Base-by-base conservation (phyloP, 179 eudicot species). In the Gypsophila paniculata region DNA sequence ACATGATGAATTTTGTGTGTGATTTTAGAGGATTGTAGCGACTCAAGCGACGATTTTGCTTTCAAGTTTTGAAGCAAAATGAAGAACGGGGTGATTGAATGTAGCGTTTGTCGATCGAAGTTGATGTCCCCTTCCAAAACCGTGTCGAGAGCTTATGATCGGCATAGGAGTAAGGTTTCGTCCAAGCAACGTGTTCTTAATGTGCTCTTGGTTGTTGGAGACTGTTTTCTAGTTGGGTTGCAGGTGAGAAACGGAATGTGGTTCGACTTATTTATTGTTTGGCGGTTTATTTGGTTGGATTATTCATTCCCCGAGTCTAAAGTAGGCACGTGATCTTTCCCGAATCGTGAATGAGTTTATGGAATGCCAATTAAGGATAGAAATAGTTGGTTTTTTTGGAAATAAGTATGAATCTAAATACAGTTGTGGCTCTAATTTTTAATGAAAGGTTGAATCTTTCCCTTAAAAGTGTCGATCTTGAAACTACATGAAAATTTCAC, bases 71-170 rank as follows among this genome's bases (percentile, higher is more conserved):
- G 59, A 75, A 67, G 66, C 18, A 68, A 61, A 49, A 90, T 90
- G 91, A 85, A 88, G 86, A 86, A 86, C 80, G 97, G 98, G 71
- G 76, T 84, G 85, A 70, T 89, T 79, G 97, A 94, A 80, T 94
- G 99, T 82, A 91, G 94, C 74, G 96, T 88, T 77, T 94, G 99
- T 82, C 99, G 81, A 75, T 88, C 96, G 70, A 91, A 90, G 85
- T 67, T 94, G 80, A 79, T 83, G 54, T 79, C 91, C 34, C 97
- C 79, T 36, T 51, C 90, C 14, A 91, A 81, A 83, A 22, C 99
- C 10, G 82, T 94, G 18, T 88, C 97, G 38, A 88, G 82, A 80
- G 99, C 99, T 15, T 94, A 94, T 85, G 99, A 94, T 76, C 79
- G 83, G 1, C 91, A 91, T 66, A 82, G 91, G 86, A 89, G 78